These are phyloP conservation scores for Cubamyces lactineus DNA, from an alignment of 768 basidiomycete genomes.

Conservation along the genomic window DNA sequence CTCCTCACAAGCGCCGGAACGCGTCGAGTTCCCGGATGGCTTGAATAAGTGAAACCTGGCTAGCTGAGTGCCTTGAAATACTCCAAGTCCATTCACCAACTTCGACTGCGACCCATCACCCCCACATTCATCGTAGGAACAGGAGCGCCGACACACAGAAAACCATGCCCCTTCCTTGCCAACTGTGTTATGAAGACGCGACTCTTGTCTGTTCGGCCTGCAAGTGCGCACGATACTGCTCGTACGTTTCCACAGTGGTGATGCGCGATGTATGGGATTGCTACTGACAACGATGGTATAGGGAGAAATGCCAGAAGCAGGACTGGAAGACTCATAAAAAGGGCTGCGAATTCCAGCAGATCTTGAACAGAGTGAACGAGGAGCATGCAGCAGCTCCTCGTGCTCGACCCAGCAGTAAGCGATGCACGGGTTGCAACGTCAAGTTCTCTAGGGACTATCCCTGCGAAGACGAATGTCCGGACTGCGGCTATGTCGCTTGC, in stretches of 20 bases:
- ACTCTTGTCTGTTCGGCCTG: constrained; percentile 19
- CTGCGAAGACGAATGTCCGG: constrained; percentile 36
- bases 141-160: neutral
- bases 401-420: constrained; percentile 7
- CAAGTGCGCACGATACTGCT: constrained; percentile 26
- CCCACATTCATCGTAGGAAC: no score
- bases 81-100: no score
- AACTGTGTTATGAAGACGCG: constrained; percentile 11
- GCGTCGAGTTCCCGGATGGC: no score
- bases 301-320: constrained; percentile 32
- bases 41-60: no score
- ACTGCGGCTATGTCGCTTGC: constrained; percentile 39
- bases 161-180: constrained; percentile 6
- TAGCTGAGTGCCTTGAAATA: no score
- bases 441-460: constrained; percentile 21
- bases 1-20: no score
- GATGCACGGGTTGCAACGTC: constrained; percentile 37
- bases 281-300: neutral
- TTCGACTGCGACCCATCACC: no score
- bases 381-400: constrained; percentile 31
- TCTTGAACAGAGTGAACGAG: constrained; percentile 27
- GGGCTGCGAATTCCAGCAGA: constrained; percentile 39
- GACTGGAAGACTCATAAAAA: constrained; percentile 40
- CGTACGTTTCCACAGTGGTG: neutral
- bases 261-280: neutral